Base-by-base conservation (phyloP, 345 rosid genomes). In the Toxicodendron radicans region DNA sequence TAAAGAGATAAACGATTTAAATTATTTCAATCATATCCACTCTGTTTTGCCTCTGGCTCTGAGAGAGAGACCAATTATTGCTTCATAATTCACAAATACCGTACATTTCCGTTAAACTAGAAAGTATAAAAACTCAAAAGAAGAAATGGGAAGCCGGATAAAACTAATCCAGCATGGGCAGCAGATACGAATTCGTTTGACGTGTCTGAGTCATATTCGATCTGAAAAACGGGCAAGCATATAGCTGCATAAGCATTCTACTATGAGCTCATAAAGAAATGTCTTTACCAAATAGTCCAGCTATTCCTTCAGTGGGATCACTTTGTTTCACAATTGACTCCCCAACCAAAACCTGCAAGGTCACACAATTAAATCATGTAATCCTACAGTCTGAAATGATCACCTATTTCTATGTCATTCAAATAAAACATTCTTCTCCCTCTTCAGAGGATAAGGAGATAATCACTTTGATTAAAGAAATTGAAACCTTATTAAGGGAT, bases 301-400 rank as follows among this genome's bases (percentile, higher is more conserved):
- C 65, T 75, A 95, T 93, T 54, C 85, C 99, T 73, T 86, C 78
- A 72, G 86, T 82, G 0, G 93, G 96, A 73, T 93, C 93, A 10
- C 79, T 85, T 78, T 93, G 98, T 77, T 88, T 90, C 71, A 93
- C 88, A 23, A 95, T 80, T 3, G 98, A 95, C 71, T 95, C 97
- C 24, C 99, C 97, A 16, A 93, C 99, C 83, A 95, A 81, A 68
- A 91, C 93, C 99, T 95, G 85, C 83, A 56, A 11, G 61, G 62
- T 52, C 58, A 72, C 33, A 59, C 35, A 66, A 56, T 49, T 70
- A 21, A 66, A 78, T 32, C 6, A 38, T 21, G 18, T 23, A 66
- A 48, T 12, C 38, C 30, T 27, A 27, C 30, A 27, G 30, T 13
- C 54, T 51, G 18, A 51, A 12, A 51, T 51, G 54, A 5, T 4